Base-by-base conservation (phyloP, 768 basidiomycete genomes). In the Lepiota venenata region DNA sequence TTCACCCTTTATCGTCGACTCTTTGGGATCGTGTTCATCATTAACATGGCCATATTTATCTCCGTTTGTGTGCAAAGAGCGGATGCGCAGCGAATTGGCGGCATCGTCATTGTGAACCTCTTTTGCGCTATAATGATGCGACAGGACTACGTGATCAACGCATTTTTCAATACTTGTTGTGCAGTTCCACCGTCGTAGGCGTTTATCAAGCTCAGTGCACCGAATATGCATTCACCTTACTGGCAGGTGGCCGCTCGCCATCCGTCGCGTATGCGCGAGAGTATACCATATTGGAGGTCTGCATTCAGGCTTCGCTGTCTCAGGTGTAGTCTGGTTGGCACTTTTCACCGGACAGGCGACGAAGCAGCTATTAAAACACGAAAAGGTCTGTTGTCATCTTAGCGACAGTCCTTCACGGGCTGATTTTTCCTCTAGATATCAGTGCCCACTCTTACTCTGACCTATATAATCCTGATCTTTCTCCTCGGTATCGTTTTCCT, bases 211-310 rank as follows among this genome's bases (percentile, higher is more conserved):
- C 12, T 20, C n/a, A 16, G 46, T 44, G 18, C 41, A 27, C 16
- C 32, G n/a, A 38, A 37, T 9, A 57, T 40, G 15, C n/a, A 40
- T 38, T 56, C 27, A 55, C 42, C 47, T 47, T 43, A 20, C 43
- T 32, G 16, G 22, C 57, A 82, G 79, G 16, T 82, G 81, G 81
- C 81, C 82, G 2, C 66, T 84, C 40, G 64, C 70, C 35, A 78
- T 84, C 49, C 76, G 83, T 45, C 71, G 78, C 25, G 67, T 80
- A 18, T 76, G 74, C 58, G 82, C 80, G 20, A 71, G 81, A 38
- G 81, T 83, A 0, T 83, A 83, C 56, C 78, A 81, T 50, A 81
- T 83, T 38, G 82, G 82, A 16, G 82, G 82, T 59, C 67, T 83
- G 22, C 82, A 84, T 61, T 82, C 79, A 11, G 82, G 82, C n/a